Conservation (phyloP, 768 basidiomycete genomes). For the Rhodosporidiobolus sp. region DNA sequence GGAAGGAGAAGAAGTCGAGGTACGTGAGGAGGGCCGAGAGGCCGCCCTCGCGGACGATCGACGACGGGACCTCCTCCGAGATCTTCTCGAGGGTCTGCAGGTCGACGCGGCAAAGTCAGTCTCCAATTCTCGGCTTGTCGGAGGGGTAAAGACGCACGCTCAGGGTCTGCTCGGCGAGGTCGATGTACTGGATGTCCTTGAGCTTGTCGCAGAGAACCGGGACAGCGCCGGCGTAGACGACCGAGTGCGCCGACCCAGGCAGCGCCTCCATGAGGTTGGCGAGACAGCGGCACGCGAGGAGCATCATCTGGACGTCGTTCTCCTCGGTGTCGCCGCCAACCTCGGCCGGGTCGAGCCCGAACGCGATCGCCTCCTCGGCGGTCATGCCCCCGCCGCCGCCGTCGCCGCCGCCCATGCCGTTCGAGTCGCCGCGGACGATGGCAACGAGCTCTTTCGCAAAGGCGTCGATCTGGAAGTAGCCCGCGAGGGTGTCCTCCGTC, state of each 20-base stretch:
- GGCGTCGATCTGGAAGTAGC: slow-evolving; percentile 89
- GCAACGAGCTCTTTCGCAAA: slow-evolving; percentile 88
- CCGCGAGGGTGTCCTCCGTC: slow-evolving; percentile 93
- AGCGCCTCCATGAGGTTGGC: slow-evolving; percentile 99
- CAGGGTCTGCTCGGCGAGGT: slow-evolving; percentile 94
- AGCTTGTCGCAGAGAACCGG: slow-evolving; percentile 96
- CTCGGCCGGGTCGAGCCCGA: slow-evolving; percentile 70
- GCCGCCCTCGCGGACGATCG: slow-evolving; percentile 94
- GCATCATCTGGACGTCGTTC: slow-evolving; percentile 71
- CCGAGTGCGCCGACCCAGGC: slow-evolving; percentile 92
- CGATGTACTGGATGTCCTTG: slow-evolving; percentile 94
- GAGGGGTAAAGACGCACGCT: slow-evolving; percentile 63
- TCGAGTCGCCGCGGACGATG: slow-evolving; percentile 63
- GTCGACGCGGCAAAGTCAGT: background rate
- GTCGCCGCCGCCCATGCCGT: slow-evolving; percentile 59
- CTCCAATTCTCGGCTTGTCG: background rate
- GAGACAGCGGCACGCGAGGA: slow-evolving; percentile 91
- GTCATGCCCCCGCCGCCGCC: slow-evolving; percentile 56
- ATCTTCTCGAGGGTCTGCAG: slow-evolving; percentile 93
- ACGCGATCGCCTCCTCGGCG: slow-evolving; percentile 75
- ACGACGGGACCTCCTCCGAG: slow-evolving; percentile 91
- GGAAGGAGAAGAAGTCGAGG: slow-evolving; percentile 97
- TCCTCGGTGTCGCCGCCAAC: slow-evolving; percentile 55
- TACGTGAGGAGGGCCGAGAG: slow-evolving; percentile 87
- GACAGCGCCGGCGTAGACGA: slow-evolving; percentile 97